Conservation (phyloP, 345 rosid genomes). For the Populus nigra region DNA sequence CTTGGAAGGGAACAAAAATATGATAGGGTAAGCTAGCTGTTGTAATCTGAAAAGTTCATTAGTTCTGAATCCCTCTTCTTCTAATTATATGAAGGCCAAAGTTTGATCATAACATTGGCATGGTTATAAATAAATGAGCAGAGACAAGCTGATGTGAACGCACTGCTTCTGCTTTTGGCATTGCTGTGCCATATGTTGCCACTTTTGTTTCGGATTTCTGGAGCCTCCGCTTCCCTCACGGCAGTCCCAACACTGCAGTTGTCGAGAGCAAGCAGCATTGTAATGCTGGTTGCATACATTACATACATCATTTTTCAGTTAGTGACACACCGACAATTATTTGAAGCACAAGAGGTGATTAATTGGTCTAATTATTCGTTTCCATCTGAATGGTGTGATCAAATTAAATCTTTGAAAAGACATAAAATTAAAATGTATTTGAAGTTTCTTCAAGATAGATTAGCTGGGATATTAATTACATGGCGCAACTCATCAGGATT, state of each 20-base stretch:
- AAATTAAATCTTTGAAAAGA: neutral
- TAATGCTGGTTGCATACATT: slow-evolving; percentile 76
- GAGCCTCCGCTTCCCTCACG: slow-evolving; percentile 24
- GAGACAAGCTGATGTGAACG: slow-evolving; percentile 90
- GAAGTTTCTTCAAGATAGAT: neutral
- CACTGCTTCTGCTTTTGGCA: slow-evolving; percentile 59
- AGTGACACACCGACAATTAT: slow-evolving; percentile 64
- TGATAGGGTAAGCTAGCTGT: slow-evolving; percentile 51
- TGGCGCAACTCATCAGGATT: slow-evolving; percentile 35
- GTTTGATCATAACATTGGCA: neutral
- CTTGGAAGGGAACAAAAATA: slow-evolving; percentile 62
- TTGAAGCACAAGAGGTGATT: slow-evolving; percentile 55
- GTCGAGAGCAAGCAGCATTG: slow-evolving; percentile 79
- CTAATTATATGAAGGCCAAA: neutral
- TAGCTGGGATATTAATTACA: neutral
- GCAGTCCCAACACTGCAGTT: slow-evolving; percentile 47
- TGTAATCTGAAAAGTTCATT: neutral
- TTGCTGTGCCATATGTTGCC: slow-evolving; percentile 77
- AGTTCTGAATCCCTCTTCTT: neutral
- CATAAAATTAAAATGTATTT: neutral
- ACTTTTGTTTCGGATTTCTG: slow-evolving; percentile 47
- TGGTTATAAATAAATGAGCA: slow-evolving; percentile 25
- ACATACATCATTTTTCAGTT: slow-evolving; percentile 77
- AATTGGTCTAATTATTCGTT: neutral
- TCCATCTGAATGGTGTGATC: neutral